Percentiles rank a stretch among this genome's conserved stretches.
These are phyloP conservation scores for Exobasidium rhododendri DNA, from an alignment of 1,284 basidiomycete species.

Conservation along the genomic window DNA sequence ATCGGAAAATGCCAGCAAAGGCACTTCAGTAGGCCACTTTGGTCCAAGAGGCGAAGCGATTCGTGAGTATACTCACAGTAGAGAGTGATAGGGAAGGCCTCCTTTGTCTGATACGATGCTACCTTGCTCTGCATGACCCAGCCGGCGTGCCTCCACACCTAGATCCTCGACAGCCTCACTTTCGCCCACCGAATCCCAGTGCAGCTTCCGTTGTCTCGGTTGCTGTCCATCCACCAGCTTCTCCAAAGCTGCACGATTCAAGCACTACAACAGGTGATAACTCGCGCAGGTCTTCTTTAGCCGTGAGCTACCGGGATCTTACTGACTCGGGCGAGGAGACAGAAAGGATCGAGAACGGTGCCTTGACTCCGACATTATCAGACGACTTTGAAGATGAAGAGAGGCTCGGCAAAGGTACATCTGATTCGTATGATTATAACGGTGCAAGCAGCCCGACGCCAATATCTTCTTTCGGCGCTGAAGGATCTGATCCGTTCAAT, in stretches of 20 bases:
- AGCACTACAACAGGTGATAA: slow-evolving; percentile 29
- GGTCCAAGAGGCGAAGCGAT: slow-evolving; percentile 9
- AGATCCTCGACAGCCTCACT: slow-evolving; percentile 44
- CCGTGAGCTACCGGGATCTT: slow-evolving; percentile 25
- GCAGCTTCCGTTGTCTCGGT: slow-evolving; percentile 51
- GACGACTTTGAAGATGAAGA: slow-evolving; percentile 5
- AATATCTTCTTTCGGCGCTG: background rate
- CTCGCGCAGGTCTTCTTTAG: slow-evolving; percentile 28
- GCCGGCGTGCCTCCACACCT: slow-evolving; percentile 48
- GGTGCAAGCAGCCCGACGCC: background rate
- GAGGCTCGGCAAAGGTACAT: background rate
- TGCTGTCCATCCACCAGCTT: slow-evolving; percentile 48
- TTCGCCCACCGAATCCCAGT: slow-evolving; percentile 44
- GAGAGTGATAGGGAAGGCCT: background rate
- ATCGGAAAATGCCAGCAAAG: slow-evolving; percentile 13
- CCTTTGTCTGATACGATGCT: background rate
- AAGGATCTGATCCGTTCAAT: background rate
- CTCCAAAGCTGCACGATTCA: slow-evolving; percentile 36
- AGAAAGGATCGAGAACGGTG: slow-evolving; percentile 6
- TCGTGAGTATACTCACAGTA: background rate
- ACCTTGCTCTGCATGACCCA: background rate
- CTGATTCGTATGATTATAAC: background rate
- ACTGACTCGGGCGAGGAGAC: slow-evolving; percentile 14
- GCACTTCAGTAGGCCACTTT: slow-evolving; percentile 10
- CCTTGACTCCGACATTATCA: slow-evolving; percentile 10